Base-by-base conservation (phyloP, 192 early-diverging fungal species). In the Backusella liffmaniae region DNA sequence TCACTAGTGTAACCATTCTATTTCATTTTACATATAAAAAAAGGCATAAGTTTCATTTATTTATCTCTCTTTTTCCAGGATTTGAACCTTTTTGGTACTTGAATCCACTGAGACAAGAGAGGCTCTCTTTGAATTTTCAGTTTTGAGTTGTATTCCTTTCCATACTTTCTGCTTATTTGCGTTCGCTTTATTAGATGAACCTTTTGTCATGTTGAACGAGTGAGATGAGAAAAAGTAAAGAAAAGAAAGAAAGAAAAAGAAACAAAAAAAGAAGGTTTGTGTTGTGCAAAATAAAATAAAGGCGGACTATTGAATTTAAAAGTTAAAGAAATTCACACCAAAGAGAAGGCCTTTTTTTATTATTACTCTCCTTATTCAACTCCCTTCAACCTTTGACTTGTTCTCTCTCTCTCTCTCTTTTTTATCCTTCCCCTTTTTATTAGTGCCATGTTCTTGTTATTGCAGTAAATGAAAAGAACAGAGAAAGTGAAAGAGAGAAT, bases 301-400 rank as follows among this genome's bases (percentile, higher is more conserved):
- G 23, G 53, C 53, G 53, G 53, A 59, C 53, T 59, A 59, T 59
- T 59, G 51, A 59, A 26, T 49, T 49, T 59, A 26, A 59, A 59
- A 59, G 53, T 59, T 10, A 59, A 59, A 59, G 53, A 59, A 59
- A 59, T 59, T 59, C 53, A 59, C 53, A 59, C 53, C 53, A 59
- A 59, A 59, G 23, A 59, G 23, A 59, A 59, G 23, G 16, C 7
- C 53, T 26, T 26, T 59, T 21, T 3, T 59, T 21, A 23, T 26
- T 59, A 26, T 9, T 23, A 23, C 10, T 59, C 53, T 59, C 53
- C 53, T 59, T 59, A 59, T 59, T 59, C 18, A 49, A 49, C 46
- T 49, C 46, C 46, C 46, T 49, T 49, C 46, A 49, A 49, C 18
- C 18, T 18, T 49, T n/a, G 46, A 1, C 23, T 59, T 59, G 8